These are phyloP conservation scores for Trichosporon asahii DNA, from an alignment of 1,284 basidiomycete genomes.

Conservation along the genomic window DNA sequence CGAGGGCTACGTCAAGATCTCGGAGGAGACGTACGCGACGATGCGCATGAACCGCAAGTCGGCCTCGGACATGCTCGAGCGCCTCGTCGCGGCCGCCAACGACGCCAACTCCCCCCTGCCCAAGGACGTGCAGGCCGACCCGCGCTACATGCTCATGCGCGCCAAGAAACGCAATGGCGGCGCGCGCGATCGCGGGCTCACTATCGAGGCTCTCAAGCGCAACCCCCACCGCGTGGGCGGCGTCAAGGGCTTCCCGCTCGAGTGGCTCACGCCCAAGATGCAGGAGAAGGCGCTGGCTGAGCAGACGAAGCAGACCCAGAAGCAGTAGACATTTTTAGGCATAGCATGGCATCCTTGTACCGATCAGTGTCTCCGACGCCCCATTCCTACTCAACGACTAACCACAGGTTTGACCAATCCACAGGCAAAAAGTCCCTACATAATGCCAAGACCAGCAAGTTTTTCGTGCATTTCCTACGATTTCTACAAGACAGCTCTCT, in stretches of 20 bases:
- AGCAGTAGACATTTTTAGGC: constrained; percentile 12
- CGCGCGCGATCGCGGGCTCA: constrained; percentile 51
- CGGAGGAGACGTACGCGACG: constrained; percentile 74
- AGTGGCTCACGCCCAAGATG: constrained; percentile 59
- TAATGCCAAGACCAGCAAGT: not conserved
- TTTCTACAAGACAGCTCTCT: not conserved
- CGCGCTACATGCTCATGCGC: constrained; percentile 69
- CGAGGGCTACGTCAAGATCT: constrained; percentile 78
- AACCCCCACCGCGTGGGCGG: constrained; percentile 50
- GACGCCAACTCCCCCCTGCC: constrained; percentile 57
- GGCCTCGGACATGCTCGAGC: constrained; percentile 73
- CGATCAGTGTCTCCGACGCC: not conserved
- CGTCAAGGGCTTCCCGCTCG: constrained; percentile 71
- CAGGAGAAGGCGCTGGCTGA: not conserved
- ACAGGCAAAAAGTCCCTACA: too few species aligned
- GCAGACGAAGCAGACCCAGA: constrained; percentile 17
- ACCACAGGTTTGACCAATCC: too few species aligned
- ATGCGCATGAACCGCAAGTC: constrained; percentile 80
- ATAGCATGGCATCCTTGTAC: constrained; percentile 10
- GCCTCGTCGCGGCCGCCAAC: constrained; percentile 69
- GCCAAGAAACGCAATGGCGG: constrained; percentile 60
- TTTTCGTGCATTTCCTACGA: not conserved
- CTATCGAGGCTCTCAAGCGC: constrained; percentile 34
- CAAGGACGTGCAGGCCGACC: constrained; percentile 67
- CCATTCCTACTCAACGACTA: too few species aligned